Conservation (phyloP, 345 rosid species). For the Camelina neglecta region DNA sequence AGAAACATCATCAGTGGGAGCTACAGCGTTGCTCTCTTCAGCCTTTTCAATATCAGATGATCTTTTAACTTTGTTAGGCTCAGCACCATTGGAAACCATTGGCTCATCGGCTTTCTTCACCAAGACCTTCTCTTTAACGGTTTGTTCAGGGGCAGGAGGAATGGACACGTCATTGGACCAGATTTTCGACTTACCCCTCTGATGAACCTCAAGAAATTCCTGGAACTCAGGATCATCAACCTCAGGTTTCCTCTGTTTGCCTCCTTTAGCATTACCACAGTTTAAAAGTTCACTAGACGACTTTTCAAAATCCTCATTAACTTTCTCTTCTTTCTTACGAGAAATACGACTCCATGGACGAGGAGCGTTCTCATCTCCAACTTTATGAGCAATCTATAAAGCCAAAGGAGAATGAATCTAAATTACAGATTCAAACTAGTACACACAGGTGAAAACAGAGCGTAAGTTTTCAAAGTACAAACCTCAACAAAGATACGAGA, state of each 20-base stretch:
- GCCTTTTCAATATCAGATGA: constrained; percentile 42
- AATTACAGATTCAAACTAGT: neutral
- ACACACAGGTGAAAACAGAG: constrained; percentile 1
- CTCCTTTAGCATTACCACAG: constrained; percentile 40
- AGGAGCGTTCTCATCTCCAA: constrained; percentile 71
- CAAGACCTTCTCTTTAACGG: constrained; percentile 33
- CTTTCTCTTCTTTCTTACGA: constrained; percentile 51
- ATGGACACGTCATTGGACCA: constrained; percentile 76
- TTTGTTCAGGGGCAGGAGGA: constrained; percentile 43
- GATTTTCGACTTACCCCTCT: constrained; percentile 68
- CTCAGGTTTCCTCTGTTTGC: constrained; percentile 45
- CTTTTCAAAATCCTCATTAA: constrained; percentile 32
- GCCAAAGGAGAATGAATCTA: neutral
- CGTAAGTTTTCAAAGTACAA: neutral
- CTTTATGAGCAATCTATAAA: constrained; percentile 68
- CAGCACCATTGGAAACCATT: constrained; percentile 30
- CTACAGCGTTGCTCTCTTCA: constrained; percentile 43
- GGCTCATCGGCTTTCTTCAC: constrained; percentile 44
- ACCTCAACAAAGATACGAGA: constrained; percentile 82
- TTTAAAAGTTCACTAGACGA: constrained; percentile 29
- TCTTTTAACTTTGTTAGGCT: constrained; percentile 34
- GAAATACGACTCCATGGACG: constrained; percentile 91
- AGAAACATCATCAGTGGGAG: constrained; percentile 58
- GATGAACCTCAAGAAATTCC: constrained; percentile 84
- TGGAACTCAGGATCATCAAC: constrained; percentile 55